Base-by-base conservation (phyloP, 2,329 filamentous ascomycete species). In the Penicillium sp. region DNA sequence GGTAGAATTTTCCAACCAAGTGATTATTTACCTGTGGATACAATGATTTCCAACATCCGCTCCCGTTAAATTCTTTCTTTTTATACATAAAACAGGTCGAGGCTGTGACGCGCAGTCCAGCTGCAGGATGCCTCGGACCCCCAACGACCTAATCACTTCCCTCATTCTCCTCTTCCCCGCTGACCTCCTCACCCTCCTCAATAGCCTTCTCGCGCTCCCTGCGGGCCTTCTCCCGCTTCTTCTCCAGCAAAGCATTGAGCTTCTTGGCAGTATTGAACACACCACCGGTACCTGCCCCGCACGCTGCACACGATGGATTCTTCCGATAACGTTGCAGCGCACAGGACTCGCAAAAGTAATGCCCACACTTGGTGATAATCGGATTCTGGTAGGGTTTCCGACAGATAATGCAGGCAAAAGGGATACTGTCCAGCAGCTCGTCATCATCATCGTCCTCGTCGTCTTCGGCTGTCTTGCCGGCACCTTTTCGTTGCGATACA, bases 311-410 rank as follows among this genome's bases (percentile, higher is more conserved):
- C 2, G 86, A 87, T 4, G 93, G 93, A 69, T 93, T 92, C 73
- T 92, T 95, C 64, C 90, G 84, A 74, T 97, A 98, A 66, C 93
- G 81, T 73, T 91, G 87, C 69, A 98, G 80, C 28, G 95, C 95
- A 76, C 95, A 99, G 1, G 85, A 83, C 76, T 97, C 91, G 74
- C 95, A 99, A 73, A 98, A 98, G 76, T 98, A 98, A 76, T 99
- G 95, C 0, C 92, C 91, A 68, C 95, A 99, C 66, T 92, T 90
- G 13, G 95, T 98, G 26, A 94, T 81, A 13, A 98, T 85, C 0
- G 95, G 94, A 59, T 86, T 84, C 70, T 87, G 89, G 78, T 97
- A 97, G 1, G 87, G 78, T 40, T 87, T 85, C 70, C 89, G 87
- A 82, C 93, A 97, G 63, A 97, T 92, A 65, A 96, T 86, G 76